These are phyloP conservation scores for Pyrenophora graminea DNA, from an alignment of 2,329 filamentous ascomycete genomes.

Conservation along the genomic window DNA sequence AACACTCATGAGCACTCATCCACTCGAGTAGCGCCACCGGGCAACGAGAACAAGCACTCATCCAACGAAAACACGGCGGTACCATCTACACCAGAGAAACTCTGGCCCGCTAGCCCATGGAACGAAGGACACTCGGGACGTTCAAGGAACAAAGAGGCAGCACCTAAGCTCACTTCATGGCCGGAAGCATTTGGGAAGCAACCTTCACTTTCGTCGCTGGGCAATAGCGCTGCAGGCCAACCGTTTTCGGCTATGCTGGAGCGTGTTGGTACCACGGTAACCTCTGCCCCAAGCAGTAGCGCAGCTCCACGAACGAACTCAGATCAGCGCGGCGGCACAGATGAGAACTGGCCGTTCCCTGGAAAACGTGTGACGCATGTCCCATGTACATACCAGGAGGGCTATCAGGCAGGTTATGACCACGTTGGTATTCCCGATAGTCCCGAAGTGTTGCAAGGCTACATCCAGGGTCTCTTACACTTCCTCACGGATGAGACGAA, in stretches of 20 bases:
- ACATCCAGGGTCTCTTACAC: slow-evolving; percentile 37
- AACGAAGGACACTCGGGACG: slow-evolving; percentile 33
- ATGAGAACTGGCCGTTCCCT: slow-evolving; percentile 30
- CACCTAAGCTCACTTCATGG: slow-evolving; percentile 37
- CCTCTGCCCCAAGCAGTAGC: slow-evolving; percentile 20
- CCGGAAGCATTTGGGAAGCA: slow-evolving; percentile 38
- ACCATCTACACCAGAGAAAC: slow-evolving; percentile 44
- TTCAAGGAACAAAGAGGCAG: slow-evolving; percentile 25
- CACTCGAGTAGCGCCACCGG: slow-evolving; percentile 37
- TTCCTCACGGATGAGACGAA: slow-evolving; percentile 37
- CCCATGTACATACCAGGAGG: slow-evolving; percentile 45
- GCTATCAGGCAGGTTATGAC: slow-evolving; percentile 45
- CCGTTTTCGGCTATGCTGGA: slow-evolving; percentile 6
- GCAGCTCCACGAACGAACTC: slow-evolving; percentile 16
- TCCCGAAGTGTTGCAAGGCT: slow-evolving; percentile 41
- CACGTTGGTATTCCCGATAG: slow-evolving; percentile 40
- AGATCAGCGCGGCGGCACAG: slow-evolving; percentile 23
- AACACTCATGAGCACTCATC: slow-evolving; percentile 49
- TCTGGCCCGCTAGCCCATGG: slow-evolving; percentile 44
- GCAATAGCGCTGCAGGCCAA: slow-evolving; percentile 15
- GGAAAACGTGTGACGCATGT: slow-evolving; percentile 27
- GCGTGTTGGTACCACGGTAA: slow-evolving; percentile 9
- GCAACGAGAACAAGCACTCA: slow-evolving; percentile 15
- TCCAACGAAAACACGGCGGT: slow-evolving; percentile 21
- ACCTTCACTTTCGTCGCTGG: slow-evolving; percentile 23